Percentiles rank a stretch among this genome's conserved stretches.
These are phyloP conservation scores for Thalassia testudinum DNA, from an alignment of 116 monocot species.

Conservation along the genomic window DNA sequence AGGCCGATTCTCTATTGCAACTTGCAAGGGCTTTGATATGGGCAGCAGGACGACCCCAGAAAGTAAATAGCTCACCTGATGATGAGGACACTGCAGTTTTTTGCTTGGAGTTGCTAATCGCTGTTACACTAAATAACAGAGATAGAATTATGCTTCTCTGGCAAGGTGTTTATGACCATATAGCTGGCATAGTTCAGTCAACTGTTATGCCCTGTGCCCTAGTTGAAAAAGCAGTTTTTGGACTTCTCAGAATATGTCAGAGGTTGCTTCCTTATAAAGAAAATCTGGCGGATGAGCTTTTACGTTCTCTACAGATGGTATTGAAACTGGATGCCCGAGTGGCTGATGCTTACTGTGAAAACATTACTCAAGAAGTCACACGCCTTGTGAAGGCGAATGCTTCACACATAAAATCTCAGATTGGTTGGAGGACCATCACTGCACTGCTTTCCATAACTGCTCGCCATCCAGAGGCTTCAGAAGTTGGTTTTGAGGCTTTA, in stretches of 20 bases:
- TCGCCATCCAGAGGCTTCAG: slow-evolving; percentile 74
- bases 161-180: slow-evolving; percentile 62
- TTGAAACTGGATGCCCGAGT: slow-evolving; percentile 86
- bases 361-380: slow-evolving; percentile 86
- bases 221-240: slow-evolving; percentile 84
- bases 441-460: slow-evolving; percentile 71
- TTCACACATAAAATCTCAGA: slow-evolving; percentile 60
- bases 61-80: slow-evolving; percentile 32
- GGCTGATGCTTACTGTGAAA: slow-evolving; percentile 88
- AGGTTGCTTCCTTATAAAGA: slow-evolving; percentile 78
- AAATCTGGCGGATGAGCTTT: slow-evolving; percentile 65
- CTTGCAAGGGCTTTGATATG: slow-evolving; percentile 63
- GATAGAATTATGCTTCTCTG: slow-evolving; percentile 63
- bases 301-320: slow-evolving; percentile 63
- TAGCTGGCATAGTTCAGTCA: slow-evolving; percentile 64
- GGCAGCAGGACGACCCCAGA: slow-evolving; percentile 54
- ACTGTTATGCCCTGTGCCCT: slow-evolving; percentile 64
- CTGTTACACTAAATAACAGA: slow-evolving; percentile 61
- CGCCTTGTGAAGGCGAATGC: slow-evolving; percentile 78
- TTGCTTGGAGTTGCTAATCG: slow-evolving; percentile 64
- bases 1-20: slow-evolving; percentile 66
- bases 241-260: slow-evolving; percentile 60
- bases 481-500: slow-evolving; percentile 71
- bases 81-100: slow-evolving; percentile 76
- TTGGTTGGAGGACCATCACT: slow-evolving; percentile 67